A percentile compares a stretch with the other conserved stretches of the same genome.
phyloP scores from a whole-genome alignment of 176 grass and related monocot genomes.

The Oryza meridionalis region DNA sequence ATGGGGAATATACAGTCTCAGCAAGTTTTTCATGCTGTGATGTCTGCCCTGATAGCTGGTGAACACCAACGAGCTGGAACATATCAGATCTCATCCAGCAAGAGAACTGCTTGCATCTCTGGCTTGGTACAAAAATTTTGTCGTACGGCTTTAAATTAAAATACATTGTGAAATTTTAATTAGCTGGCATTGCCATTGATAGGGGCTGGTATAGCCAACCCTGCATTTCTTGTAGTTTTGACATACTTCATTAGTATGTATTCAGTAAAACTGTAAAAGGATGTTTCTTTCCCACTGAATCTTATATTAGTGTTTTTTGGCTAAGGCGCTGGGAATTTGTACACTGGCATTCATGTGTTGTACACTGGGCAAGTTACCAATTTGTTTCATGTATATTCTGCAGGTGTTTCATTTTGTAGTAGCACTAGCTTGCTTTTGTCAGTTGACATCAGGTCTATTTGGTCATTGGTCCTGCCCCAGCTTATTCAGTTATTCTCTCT shows the following conservation, averaged over 20 bases:
- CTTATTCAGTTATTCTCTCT: neutral
- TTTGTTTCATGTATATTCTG: neutral
- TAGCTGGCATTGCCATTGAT: neutral
- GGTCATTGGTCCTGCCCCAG: neutral
- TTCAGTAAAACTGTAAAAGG: slow-evolving; percentile 23
- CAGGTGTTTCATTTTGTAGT: neutral
- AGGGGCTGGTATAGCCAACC: neutral
- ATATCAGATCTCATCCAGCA: slow-evolving; percentile 11
- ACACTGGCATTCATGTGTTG: too few species aligned
- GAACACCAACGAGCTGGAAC: neutral
- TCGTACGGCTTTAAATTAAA: neutral
- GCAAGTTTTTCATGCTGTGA: neutral
- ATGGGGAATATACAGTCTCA: slow-evolving; percentile 8
- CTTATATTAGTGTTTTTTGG: neutral
- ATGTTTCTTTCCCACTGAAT: neutral
- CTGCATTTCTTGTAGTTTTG: neutral
- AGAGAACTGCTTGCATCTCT: neutral
- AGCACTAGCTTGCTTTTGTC: neutral
- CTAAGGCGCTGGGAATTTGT: neutral
- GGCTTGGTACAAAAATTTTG: neutral
- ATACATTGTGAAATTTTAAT: neutral
- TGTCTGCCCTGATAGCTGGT: neutral
- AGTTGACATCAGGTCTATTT: slow-evolving; percentile 2
- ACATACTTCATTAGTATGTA: slow-evolving; percentile 17
- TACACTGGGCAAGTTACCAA: neutral